Percentiles rank a stretch among this genome's conserved stretches.
Evolutionary conservation across 805 yeast genomes (phyloP).

Genomic region (Monosporozyma unispora): DNA sequence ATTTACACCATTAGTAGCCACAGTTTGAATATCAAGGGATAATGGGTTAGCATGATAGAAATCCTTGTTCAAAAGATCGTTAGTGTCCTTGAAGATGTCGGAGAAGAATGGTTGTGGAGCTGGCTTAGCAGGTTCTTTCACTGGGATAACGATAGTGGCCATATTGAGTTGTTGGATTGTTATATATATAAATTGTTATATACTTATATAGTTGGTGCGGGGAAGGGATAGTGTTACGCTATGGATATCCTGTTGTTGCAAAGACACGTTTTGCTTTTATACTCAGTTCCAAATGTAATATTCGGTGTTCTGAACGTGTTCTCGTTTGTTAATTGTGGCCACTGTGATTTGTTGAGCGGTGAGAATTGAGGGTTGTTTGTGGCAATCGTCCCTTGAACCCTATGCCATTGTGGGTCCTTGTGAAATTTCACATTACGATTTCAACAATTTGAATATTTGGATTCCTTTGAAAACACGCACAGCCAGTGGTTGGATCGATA

Average conservation of each 20-base stretch:
- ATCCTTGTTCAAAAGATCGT: constrained; percentile 82
- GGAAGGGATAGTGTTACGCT: no score
- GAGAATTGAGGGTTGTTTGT: background rate
- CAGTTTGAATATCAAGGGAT: constrained; percentile 80
- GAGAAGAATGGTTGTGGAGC: constrained; percentile 71
- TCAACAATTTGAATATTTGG: no score
- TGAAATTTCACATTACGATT: no score
- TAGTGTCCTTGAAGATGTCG: constrained; percentile 86
- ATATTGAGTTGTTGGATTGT: background rate
- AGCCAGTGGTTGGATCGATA: no score
- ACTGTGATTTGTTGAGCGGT: background rate
- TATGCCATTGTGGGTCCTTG: background rate
- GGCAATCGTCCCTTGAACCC: background rate
- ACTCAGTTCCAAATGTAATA: no score
- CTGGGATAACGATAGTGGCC: background rate
- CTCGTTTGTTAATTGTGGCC: no score
- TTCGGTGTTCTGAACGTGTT: no score
- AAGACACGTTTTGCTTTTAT: no score
- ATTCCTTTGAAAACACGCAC: no score
- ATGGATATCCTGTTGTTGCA: no score
- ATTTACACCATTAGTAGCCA: constrained; percentile 92
- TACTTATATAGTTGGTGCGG: no score
- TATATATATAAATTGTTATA: background rate
- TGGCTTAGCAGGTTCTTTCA: constrained; percentile 36
- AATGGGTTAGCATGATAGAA: constrained; percentile 89